Conservation (phyloP, 768 basidiomycete genomes). For the Termitomyces heimii region DNA sequence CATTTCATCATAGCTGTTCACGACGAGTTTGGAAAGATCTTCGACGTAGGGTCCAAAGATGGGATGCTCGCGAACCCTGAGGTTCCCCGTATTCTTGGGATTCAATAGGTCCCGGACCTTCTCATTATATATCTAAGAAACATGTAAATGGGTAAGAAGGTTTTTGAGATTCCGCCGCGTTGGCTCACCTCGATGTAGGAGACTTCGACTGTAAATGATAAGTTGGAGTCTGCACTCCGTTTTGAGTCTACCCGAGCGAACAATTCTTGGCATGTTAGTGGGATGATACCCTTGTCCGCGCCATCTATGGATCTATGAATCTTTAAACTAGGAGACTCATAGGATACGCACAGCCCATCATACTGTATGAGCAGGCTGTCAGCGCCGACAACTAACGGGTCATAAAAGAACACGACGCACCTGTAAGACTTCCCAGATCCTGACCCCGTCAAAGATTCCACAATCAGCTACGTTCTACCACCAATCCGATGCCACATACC, state of each 20-base stretch:
- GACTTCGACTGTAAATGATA: conserved; percentile 92
- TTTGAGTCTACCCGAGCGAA: conserved; percentile 77
- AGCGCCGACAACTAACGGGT: not conserved
- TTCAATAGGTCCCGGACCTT: conserved; percentile 97
- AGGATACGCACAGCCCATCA: conserved; percentile 86
- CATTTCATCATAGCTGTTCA: conserved; percentile 91
- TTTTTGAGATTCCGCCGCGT: not conserved
- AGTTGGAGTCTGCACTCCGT: conserved; percentile 54
- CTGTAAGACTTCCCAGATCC: conserved; percentile 93
- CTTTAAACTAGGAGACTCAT: not conserved
- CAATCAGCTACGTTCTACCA: conserved; percentile 1
- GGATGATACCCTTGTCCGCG: conserved; percentile 95
- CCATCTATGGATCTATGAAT: conserved; percentile 56
- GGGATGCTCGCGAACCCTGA: conserved; percentile 96
- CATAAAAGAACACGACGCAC: conserved; percentile 34
- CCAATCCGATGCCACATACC: conserved; percentile 40
- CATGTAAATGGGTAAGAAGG: not conserved
- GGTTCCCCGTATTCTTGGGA: conserved; percentile 93
- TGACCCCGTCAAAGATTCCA: conserved; percentile 20
- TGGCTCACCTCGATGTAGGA: conserved; percentile 85
- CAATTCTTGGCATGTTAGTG: conserved; percentile 89
- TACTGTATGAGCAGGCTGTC: conserved; percentile 40
- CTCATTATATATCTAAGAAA: conserved; percentile 83
- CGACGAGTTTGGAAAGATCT: conserved; percentile 90
- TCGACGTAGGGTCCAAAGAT: conserved; percentile 97